These are phyloP conservation scores for Sphenostylis stenocarpa DNA, from an alignment of 306 rosid genomes.

Conservation along the genomic window DNA sequence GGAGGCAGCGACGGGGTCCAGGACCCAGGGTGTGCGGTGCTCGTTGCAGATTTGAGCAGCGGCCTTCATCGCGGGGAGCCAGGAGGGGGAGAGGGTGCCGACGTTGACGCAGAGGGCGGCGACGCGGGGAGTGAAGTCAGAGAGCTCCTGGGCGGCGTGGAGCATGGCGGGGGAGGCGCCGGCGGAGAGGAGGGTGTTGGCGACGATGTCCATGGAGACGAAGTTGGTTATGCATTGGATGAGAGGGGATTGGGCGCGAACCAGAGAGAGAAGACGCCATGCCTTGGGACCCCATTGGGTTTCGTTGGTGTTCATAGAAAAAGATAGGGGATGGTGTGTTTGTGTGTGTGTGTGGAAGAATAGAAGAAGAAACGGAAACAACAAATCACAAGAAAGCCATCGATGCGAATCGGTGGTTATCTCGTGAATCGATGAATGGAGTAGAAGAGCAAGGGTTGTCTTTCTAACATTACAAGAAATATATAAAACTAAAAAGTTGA, in stretches of 20 bases:
- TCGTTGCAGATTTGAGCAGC: conserved; percentile 49
- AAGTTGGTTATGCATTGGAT: conserved; percentile 92
- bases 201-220: conserved; percentile 91
- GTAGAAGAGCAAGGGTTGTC: too few relatives aligned
- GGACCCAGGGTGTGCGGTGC: conserved; percentile 72
- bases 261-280: conserved; percentile 49
- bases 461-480: too few relatives aligned
- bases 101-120: conserved; percentile 65
- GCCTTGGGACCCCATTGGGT: conserved; percentile 49
- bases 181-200: conserved; percentile 76
- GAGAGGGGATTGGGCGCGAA: conserved; percentile 63
- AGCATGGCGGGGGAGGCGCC: conserved; percentile 96
- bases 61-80: conserved; percentile 70
- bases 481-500: too few relatives aligned
- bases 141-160: conserved; percentile 63
- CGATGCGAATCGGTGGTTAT: not conserved
- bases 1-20: conserved; percentile 82
- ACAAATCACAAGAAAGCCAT: too few relatives aligned
- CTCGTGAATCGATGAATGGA: not conserved
- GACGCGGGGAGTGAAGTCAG: conserved; percentile 72
- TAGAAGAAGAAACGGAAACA: not conserved
- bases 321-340: too few relatives aligned
- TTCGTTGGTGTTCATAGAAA: not conserved
- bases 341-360: not conserved
- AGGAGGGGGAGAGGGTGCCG: conserved; percentile 72